Percentiles rank a stretch among this genome's conserved stretches.
phyloP scores from a whole-genome alignment of 345 rosid species.

The Erysimum cheiranthoides region DNA sequence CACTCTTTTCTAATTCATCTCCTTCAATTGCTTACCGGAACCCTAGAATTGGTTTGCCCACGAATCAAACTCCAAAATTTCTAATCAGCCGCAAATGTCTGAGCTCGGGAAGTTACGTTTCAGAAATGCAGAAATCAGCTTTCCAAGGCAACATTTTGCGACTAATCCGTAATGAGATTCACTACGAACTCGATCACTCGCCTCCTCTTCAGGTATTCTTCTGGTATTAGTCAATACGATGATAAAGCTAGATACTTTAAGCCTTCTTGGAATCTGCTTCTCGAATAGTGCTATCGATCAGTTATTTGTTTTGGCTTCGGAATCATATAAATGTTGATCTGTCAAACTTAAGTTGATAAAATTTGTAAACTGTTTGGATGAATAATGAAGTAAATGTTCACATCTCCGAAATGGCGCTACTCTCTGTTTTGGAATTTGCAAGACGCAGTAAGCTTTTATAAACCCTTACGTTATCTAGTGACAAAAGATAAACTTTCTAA shows the following conservation, averaged over 20 bases:
- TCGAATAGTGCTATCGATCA: not conserved
- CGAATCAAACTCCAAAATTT: conserved; percentile 13
- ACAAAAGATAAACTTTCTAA: not conserved
- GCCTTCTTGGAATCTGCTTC: conserved; percentile 15
- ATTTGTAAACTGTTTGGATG: not conserved
- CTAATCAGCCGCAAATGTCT: conserved; percentile 23
- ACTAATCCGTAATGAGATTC: conserved; percentile 67
- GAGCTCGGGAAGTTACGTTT: conserved; percentile 55
- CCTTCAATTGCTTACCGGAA: conserved; percentile 31
- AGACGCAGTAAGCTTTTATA: not conserved
- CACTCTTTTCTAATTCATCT: conserved; percentile 32
- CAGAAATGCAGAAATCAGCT: conserved; percentile 88
- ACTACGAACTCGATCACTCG: conserved; percentile 64
- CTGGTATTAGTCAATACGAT: not conserved
- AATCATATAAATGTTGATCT: conserved; percentile 1
- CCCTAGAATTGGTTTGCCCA: conserved; percentile 23
- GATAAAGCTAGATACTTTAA: conserved; percentile 27
- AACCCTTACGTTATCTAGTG: not conserved
- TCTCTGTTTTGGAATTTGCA: not conserved
- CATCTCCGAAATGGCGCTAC: not conserved
- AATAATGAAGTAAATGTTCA: not conserved
- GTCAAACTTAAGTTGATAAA: not conserved
- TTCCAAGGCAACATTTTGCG: conserved; percentile 67
- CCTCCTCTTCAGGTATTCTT: conserved; percentile 48
- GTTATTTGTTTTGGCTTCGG: not conserved